Base-by-base conservation (phyloP, 345 rosid genomes). In the Kernera saxatilis region DNA sequence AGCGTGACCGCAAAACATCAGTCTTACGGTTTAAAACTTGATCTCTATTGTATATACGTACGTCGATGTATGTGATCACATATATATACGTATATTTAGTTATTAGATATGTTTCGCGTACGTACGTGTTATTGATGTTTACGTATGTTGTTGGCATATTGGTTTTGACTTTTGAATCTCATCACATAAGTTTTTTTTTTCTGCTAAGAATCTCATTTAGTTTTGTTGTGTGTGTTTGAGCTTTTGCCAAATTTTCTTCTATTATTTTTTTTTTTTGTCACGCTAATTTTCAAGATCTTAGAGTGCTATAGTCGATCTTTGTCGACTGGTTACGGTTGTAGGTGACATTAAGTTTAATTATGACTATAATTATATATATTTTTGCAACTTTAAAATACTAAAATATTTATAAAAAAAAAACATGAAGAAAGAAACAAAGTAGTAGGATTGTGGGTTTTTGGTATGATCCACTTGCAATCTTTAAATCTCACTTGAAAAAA, bases 1-100 rank as follows among this genome's bases (percentile, higher is more conserved):
- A 83, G 67, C 86, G 80, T 45, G 80, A 80, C 45, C 73, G 55
- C 39, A 74, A 74, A 67, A 40, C 39, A 39, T 48, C 78, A 14
- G 53, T 19, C 39, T 23, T 74, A 13, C 68, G 61, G 39, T 30
- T 58, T 13, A 74, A 49, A 59, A 49, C 61, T 17, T 74, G 78
- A 74, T 37, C 39, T 57, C 9, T 13, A 49, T 26, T 19, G 32
- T 35, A 21, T 37, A 19, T 51, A 61, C 35, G 15, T 23, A 64
- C 21, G 21, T 61, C 51, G 44, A n/a, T 48, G 19, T 53, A 26
- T 41, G 33, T 72, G 18, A 23, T 53, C 63, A 53, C 41, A 29
- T 5, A 23, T 17, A 40, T 58, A 17, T 39, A 48, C 25, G 3
- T 53, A 53, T 26, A 45, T 39, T 41, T 62, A 62, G 69, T 40